Conservation (phyloP, 2,329 filamentous ascomycete species). For the Colletotrichum trifolii region DNA sequence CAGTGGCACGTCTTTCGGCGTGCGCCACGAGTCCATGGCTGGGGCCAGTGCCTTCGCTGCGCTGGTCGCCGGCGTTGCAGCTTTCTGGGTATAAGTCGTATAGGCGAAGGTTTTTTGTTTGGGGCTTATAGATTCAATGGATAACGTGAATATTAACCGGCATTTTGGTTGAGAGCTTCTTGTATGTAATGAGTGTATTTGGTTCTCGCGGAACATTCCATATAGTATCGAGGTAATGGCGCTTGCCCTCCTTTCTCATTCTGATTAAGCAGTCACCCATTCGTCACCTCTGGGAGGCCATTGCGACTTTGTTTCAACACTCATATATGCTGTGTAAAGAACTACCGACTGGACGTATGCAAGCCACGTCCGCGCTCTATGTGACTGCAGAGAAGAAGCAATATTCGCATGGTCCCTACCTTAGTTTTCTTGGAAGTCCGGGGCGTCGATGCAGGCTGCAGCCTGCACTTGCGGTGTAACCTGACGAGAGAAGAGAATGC, state of each 20-base stretch:
- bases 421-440: no score
- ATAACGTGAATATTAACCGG: constrained; percentile 10
- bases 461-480: no score
- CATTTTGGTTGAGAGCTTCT: constrained; percentile 13
- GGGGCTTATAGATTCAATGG: constrained; percentile 15
- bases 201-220: constrained; percentile 18
- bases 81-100: constrained; percentile 44
- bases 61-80: constrained; percentile 47
- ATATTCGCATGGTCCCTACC: no score
- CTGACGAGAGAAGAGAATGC: no score
- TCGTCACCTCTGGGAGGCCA: constrained; percentile 1
- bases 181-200: constrained; percentile 29
- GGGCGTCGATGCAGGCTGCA: no score
- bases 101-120: neutral
- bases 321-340: constrained; percentile 4
- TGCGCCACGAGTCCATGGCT: constrained; percentile 41
- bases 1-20: constrained; percentile 39
- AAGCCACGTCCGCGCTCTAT: no score
- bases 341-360: no score
- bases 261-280: constrained; percentile 5
- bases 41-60: constrained; percentile 51
- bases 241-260: constrained; percentile 35
- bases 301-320: constrained; percentile 15
- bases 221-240: constrained; percentile 29
- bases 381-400: no score